phyloP scores from a whole-genome alignment of 208 protist species.

The Crithidia thermophila region DNA sequence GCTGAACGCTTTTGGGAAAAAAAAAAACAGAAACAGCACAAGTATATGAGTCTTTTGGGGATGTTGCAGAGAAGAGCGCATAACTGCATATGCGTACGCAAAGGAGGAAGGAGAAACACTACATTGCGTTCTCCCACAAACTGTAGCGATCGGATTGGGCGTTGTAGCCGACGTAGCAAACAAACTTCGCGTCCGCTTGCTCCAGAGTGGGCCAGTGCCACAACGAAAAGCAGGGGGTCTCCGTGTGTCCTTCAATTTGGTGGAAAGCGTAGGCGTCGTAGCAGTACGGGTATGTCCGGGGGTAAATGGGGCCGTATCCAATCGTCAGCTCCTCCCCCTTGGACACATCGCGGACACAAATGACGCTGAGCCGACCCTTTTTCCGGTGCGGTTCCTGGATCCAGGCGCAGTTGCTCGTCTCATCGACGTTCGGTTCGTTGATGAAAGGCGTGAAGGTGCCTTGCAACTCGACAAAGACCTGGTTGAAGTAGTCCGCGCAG shows the following conservation, averaged over 20 bases:
- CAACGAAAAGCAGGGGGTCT: slow-evolving; percentile 56
- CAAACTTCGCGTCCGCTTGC: slow-evolving; percentile 54
- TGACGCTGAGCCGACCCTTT: slow-evolving; percentile 77
- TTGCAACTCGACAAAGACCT: slow-evolving; percentile 82
- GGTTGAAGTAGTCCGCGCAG: slow-evolving; percentile 85
- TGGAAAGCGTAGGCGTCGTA: slow-evolving; percentile 88
- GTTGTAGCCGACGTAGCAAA: slow-evolving; percentile 67
- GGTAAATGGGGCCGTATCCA: slow-evolving; percentile 85
- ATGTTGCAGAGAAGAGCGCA: too few relatives aligned
- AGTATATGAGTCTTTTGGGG: too few relatives aligned
- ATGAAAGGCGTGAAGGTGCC: slow-evolving; percentile 85
- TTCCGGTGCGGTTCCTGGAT: slow-evolving; percentile 73
- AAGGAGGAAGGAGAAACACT: not conserved
- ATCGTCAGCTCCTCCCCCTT: slow-evolving; percentile 85
- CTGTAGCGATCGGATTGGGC: slow-evolving; percentile 39
- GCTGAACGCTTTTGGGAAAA: too few relatives aligned
- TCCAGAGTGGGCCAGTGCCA: slow-evolving; percentile 74
- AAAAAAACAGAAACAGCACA: not conserved
- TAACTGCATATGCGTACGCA: not conserved
- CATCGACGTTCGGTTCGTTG: slow-evolving; percentile 77
- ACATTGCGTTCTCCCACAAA: slow-evolving; percentile 36
- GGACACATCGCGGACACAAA: slow-evolving; percentile 65
- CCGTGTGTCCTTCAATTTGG: slow-evolving; percentile 38
- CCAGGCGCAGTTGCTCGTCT: slow-evolving; percentile 88
- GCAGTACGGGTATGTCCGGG: slow-evolving; percentile 66